Evolutionary conservation across 2,329 filamentous ascomycete species (phyloP).

Genomic region (Elsinoe necatrix): DNA sequence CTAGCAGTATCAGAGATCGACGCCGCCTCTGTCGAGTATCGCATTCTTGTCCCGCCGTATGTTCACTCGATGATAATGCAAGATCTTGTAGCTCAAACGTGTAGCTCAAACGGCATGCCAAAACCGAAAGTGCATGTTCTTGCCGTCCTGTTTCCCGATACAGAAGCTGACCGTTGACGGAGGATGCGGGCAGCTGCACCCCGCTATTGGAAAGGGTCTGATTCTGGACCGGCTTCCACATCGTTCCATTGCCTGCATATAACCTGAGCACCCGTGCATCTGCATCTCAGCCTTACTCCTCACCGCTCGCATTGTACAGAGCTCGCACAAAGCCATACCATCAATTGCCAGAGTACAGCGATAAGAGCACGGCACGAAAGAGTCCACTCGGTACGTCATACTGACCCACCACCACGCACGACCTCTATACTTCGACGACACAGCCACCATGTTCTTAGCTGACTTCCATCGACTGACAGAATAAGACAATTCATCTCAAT

Average conservation of each 20-base stretch:
- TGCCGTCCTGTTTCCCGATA: neutral
- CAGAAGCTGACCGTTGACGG: neutral
- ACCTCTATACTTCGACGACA: neutral
- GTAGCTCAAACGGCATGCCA: neutral
- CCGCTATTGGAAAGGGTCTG: conserved; percentile 8
- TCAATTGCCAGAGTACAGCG: neutral
- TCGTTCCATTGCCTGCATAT: conserved; percentile 4
- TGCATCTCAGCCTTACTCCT: neutral
- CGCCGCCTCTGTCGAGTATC: no score
- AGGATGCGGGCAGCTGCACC: conserved; percentile 9
- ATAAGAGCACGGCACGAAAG: neutral
- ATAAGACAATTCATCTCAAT: neutral
- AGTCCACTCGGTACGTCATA: conserved; percentile 6
- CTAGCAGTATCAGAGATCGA: neutral
- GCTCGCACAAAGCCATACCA: neutral
- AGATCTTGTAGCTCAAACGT: neutral
- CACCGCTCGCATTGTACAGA: neutral
- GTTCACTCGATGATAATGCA: neutral
- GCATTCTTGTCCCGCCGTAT: no score
- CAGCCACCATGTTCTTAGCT: neutral
- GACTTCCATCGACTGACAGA: neutral
- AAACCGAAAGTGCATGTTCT: neutral
- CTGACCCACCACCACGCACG: neutral
- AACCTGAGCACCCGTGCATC: conserved; percentile 3
- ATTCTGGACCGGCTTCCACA: conserved; percentile 6